Conservation (phyloP, 441 rosid species). For the Sinapis alba region DNA sequence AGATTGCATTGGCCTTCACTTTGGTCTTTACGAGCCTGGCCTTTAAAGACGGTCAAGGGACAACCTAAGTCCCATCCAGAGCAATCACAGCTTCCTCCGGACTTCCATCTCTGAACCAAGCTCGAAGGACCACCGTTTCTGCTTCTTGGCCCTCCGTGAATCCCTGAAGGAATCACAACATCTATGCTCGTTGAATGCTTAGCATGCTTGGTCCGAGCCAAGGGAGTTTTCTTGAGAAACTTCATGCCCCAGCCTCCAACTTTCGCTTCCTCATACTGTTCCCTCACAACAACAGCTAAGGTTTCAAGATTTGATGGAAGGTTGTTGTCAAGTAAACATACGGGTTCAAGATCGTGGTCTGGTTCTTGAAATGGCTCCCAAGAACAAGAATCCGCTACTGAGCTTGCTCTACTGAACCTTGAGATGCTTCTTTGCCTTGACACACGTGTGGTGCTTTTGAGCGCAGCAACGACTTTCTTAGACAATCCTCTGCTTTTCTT, state of each 20-base stretch:
- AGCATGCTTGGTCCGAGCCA: conserved; percentile 29
- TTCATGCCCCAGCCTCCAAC: conserved; percentile 91
- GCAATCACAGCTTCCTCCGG: conserved; percentile 83
- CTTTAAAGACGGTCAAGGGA: conserved; percentile 54
- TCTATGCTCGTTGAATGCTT: conserved; percentile 60
- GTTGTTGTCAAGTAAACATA: conserved; percentile 41
- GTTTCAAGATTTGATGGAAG: conserved; percentile 68
- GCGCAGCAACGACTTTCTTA: conserved; percentile 55
- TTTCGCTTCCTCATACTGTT: conserved; percentile 42
- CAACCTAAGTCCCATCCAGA: conserved; percentile 96
- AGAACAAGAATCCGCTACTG: conserved; percentile 46
- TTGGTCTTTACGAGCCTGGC: conserved; percentile 44
- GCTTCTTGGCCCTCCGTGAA: conserved; percentile 78
- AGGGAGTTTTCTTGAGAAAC: conserved; percentile 57
- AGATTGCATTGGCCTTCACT: conserved; percentile 57
- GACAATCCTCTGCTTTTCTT: conserved; percentile 57
- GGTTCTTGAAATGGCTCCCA: conserved; percentile 48
- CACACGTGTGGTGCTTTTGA: conserved; percentile 41
- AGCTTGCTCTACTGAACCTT: conserved; percentile 50
- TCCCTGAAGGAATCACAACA: conserved; percentile 73
- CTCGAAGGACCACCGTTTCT: conserved; percentile 71
- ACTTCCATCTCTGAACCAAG: conserved; percentile 77
- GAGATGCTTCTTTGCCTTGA: conserved; percentile 62
- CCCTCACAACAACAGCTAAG: conserved; percentile 70
- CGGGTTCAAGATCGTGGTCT: conserved; percentile 41